Evolutionary conservation across 2,329 filamentous ascomycete species (phyloP).

Genomic region (Neofusicoccum laricinum): DNA sequence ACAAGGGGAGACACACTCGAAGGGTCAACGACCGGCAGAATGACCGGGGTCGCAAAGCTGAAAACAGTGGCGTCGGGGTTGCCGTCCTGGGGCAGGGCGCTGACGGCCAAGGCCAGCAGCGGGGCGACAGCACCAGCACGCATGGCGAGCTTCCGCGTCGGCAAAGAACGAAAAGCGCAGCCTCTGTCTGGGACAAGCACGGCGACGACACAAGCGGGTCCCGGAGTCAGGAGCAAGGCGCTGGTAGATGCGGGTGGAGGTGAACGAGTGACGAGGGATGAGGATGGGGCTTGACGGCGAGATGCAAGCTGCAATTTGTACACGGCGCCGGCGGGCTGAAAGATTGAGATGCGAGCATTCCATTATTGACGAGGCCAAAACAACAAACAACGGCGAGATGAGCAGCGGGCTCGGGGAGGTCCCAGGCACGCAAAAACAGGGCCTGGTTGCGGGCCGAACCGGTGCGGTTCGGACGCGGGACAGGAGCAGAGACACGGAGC

Average conservation of each 20-base stretch:
- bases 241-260: not conserved
- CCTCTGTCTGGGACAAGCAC: not conserved
- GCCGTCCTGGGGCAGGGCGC: not conserved
- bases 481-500: not conserved
- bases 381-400: slow-evolving; percentile 4
- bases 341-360: not conserved
- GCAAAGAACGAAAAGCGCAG: not conserved
- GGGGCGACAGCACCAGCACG: not conserved
- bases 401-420: not conserved
- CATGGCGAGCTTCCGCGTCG: not conserved
- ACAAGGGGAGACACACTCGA: not conserved
- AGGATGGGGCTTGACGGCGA: not conserved
- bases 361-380: not conserved
- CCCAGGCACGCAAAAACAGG: not conserved
- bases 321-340: not conserved
- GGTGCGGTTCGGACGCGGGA: too few species aligned
- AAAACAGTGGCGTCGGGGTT: not conserved
- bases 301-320: slow-evolving; percentile 3
- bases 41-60: not conserved
- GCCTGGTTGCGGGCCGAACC: not conserved
- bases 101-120: not conserved
- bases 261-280: slow-evolving; percentile 1
- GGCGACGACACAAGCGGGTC: not conserved
- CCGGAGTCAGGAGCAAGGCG: not conserved
- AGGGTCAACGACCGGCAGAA: not conserved